Conservation (phyloP, 495 filamentous ascomycete genomes). For the Endocarpon pusillum region DNA sequence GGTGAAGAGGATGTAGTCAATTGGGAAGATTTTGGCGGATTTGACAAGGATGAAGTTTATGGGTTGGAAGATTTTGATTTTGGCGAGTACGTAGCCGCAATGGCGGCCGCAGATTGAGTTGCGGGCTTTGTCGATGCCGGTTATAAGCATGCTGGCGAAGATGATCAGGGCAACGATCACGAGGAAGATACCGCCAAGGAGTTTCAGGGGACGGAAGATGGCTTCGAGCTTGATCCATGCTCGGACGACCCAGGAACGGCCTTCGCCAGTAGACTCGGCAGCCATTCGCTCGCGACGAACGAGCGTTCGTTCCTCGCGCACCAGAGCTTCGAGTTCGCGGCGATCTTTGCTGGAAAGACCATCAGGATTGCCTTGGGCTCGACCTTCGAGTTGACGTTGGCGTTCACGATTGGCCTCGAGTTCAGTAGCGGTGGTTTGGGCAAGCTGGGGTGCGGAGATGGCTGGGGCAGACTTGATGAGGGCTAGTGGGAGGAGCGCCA, state of each 20-base stretch:
- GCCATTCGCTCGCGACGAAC: constrained; percentile 78
- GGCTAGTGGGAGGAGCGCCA: constrained; percentile 75
- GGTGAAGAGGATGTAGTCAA: constrained; percentile 81
- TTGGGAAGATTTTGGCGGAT: constrained; percentile 67
- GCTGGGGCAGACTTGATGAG: constrained; percentile 82
- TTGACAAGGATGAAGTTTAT: constrained; percentile 80
- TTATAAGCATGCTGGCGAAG: constrained; percentile 88
- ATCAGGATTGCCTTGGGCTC: constrained; percentile 57
- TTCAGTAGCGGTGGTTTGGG: constrained; percentile 56
- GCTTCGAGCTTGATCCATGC: constrained; percentile 64
- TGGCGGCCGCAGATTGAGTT: constrained; percentile 81
- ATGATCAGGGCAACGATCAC: constrained; percentile 52
- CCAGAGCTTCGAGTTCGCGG: constrained; percentile 69
- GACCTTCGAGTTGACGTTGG: constrained; percentile 76
- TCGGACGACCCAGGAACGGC: constrained; percentile 47
- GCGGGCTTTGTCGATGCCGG: constrained; percentile 84
- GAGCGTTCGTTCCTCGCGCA: constrained; percentile 80
- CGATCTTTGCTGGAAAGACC: constrained; percentile 70
- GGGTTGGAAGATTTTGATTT: constrained; percentile 86
- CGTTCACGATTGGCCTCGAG: constrained; percentile 78
- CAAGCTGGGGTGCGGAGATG: constrained; percentile 57
- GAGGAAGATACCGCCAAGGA: constrained; percentile 66
- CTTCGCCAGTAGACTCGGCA: constrained; percentile 60
- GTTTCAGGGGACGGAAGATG: constrained; percentile 65
- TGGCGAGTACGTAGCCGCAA: constrained; percentile 87